phyloP scores from a whole-genome alignment of 2,329 filamentous ascomycete species.

The Boeremia lycopersici region DNA sequence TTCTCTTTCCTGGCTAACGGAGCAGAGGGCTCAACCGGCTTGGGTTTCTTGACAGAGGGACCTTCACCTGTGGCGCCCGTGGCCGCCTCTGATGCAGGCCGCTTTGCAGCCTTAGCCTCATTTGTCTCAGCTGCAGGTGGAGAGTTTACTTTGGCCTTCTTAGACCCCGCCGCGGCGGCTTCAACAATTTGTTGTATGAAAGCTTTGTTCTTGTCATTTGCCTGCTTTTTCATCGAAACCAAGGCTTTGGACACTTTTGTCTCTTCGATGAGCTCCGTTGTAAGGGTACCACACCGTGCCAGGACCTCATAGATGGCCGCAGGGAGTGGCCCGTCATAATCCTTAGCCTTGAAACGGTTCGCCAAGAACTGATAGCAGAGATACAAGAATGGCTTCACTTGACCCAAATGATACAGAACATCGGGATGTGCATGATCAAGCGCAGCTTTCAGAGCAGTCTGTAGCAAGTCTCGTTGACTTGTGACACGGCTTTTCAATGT shows the following conservation, averaged over 20 bases:
- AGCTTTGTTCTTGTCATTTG: constrained; percentile 67
- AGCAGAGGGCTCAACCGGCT: constrained; percentile 28
- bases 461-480: constrained; percentile 62
- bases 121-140: constrained; percentile 31
- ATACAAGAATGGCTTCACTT: constrained; percentile 51
- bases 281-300: constrained; percentile 66
- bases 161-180: constrained; percentile 49
- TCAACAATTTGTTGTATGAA: constrained; percentile 64
- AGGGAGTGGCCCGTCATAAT: constrained; percentile 51
- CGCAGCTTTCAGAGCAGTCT: constrained; percentile 55
- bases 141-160: constrained; percentile 44
- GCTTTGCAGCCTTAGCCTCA: constrained; percentile 41
- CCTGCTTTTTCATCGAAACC: constrained; percentile 67
- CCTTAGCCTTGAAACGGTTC: constrained; percentile 54
- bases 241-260: constrained; percentile 70
- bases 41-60: constrained; percentile 36
- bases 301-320: constrained; percentile 60
- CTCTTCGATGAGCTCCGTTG: constrained; percentile 64
- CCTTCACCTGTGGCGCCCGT: constrained; percentile 26
- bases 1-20: constrained; percentile 27
- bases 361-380: constrained; percentile 57
- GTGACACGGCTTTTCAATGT: constrained; percentile 63
- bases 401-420: constrained; percentile 50
- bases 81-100: constrained; percentile 30
- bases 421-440: constrained; percentile 55